Evolutionary conservation across 2,329 filamentous ascomycete species (phyloP).

Genomic region (Cladophialophora carrionii): DNA sequence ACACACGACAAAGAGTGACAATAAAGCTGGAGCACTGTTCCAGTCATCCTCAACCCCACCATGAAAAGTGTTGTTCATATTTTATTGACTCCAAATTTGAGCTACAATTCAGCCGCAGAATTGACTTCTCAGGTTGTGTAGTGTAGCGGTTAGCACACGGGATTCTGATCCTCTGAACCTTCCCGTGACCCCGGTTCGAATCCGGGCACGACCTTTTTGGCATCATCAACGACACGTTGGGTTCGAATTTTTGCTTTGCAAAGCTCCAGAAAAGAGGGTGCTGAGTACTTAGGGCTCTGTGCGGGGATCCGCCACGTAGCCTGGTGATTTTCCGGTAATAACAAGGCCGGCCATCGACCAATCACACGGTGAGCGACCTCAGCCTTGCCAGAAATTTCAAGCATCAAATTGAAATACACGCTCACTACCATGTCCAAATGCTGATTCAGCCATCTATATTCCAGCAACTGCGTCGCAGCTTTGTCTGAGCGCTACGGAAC

Average conservation of each 20-base stretch:
- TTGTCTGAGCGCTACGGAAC: background rate
- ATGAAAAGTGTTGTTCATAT: background rate
- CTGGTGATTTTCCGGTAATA: background rate
- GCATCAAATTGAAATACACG: constrained; percentile 2
- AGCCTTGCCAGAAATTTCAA: constrained; percentile 12
- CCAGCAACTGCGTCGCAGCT: background rate
- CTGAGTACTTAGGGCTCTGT: background rate
- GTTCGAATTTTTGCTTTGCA: background rate
- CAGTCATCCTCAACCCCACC: background rate
- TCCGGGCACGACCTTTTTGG: constrained; percentile 16
- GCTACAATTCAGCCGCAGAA: constrained; percentile 3
- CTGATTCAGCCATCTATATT: background rate
- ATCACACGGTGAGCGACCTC: background rate
- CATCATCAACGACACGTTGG: no score
- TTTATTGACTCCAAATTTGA: background rate
- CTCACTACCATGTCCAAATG: background rate
- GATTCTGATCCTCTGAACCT: constrained; percentile 37
- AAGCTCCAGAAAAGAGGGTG: background rate
- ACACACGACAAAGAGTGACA: no score
- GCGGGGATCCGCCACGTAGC: no score
- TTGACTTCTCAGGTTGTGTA: constrained; percentile 31
- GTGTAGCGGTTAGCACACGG: constrained; percentile 41
- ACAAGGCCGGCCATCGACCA: background rate
- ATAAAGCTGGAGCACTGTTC: background rate
- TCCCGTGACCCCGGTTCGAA: constrained; percentile 39